Evolutionary conservation across 78 protist species (phyloP).

Genomic region (Chrysochromulina tobinii): DNA sequence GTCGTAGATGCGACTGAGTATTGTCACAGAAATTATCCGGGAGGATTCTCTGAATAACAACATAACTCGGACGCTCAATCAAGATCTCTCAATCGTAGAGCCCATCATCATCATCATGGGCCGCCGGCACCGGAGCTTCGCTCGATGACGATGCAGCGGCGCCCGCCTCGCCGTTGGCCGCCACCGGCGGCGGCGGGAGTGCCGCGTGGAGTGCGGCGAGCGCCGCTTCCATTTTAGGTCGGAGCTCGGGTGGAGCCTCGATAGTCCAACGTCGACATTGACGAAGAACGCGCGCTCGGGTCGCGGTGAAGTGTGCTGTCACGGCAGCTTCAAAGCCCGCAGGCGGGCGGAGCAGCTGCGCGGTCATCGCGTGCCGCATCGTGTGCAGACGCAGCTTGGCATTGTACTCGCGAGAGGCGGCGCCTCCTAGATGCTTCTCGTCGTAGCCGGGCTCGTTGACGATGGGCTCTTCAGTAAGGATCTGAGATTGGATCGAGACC

Average conservation of each 20-base stretch:
- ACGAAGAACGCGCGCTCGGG: not conserved
- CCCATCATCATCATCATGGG: too few relatives aligned
- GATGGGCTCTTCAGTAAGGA: not conserved
- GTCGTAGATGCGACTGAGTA: too few relatives aligned
- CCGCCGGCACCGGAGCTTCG: too few relatives aligned
- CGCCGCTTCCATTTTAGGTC: not conserved
- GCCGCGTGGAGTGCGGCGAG: not conserved
- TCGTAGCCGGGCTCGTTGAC: constrained; percentile 29
- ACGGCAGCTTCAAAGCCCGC: not conserved
- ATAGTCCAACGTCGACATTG: not conserved
- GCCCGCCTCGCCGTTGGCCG: too few relatives aligned
- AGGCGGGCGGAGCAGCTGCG: not conserved
- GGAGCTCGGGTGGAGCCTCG: not conserved
- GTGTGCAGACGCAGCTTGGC: not conserved
- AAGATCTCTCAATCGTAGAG: too few relatives aligned
- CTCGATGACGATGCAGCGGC: too few relatives aligned
- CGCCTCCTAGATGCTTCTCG: not conserved
- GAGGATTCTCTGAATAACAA: too few relatives aligned
- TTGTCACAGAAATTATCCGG: too few relatives aligned
- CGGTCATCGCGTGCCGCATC: not conserved
- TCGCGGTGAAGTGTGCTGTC: not conserved
- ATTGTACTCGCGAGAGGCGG: not conserved
- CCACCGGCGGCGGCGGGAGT: not conserved
- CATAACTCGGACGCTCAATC: too few relatives aligned
- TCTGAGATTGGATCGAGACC: constrained; percentile 18